Base-by-base conservation (phyloP, 768 basidiomycete species). In the Xerocomus brunneocitrinus region DNA sequence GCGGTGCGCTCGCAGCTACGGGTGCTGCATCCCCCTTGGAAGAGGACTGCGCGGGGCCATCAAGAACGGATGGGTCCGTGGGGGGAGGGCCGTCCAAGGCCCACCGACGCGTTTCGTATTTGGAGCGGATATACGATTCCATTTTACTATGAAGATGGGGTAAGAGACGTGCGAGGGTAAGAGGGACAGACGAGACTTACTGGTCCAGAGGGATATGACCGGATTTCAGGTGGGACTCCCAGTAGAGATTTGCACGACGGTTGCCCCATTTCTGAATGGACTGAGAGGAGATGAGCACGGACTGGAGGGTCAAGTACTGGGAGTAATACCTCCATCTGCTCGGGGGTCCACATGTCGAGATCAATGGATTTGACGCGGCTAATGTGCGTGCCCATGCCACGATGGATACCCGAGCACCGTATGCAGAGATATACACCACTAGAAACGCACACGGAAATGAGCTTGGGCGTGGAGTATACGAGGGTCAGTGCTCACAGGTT, bases 361-460 rank as follows among this genome's bases (percentile, higher is more conserved):
- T 99, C 95, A 50, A 99, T 91, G 3, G 93, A 95, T 66, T 97
- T 97, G 67, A 99, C 90, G 66, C 89, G 91, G 73, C 89, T 91
- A 70, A 98, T 97, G 71, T 99, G 95, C 0, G 95, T 98, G 55
- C 95, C 95, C 92, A 99, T 94, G 38, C 91, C 88, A 40, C 95
- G 86, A 71, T 99, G 95, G 53, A 98, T 90, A 28, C 95, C 95
- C 13, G 95, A 98, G 72, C 95, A 99, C 54, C 95, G 84, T 58
- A 99, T 97, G 67, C 95, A 99, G 36, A 98, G 77, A 67, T 93
- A 97, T 2, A 93, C 87, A 24, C 95, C 95, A 27, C 91, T 94
- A 57, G 22, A 52, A 52, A 54, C 14, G 41, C 3, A 48, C 19
- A 44, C 25, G 28, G 6, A 32, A 24, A 52, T 55, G 30, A 58